These are phyloP conservation scores for Musa acuminata DNA, from an alignment of 176 grass and related monocot species.

Conservation along the genomic window DNA sequence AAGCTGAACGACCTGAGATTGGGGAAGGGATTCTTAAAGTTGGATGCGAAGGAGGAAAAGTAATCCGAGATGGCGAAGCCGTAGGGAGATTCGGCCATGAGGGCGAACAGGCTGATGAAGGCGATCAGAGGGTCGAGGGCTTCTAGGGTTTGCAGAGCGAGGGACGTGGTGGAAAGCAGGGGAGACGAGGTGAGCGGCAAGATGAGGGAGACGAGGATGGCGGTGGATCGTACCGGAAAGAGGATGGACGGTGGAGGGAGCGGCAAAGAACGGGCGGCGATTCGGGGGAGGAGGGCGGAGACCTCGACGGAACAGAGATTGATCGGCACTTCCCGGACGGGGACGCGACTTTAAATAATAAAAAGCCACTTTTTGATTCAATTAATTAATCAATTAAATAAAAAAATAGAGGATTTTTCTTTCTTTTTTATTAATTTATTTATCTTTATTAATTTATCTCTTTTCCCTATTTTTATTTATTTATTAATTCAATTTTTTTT, in stretches of 20 bases:
- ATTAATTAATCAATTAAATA: no score
- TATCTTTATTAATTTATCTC: no score
- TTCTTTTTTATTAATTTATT: no score
- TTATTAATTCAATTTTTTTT: not conserved
- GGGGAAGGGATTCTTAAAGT: conserved; percentile 51
- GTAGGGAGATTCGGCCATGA: not conserved
- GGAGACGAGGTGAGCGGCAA: not conserved
- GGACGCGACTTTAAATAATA: not conserved
- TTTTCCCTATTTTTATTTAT: not conserved
- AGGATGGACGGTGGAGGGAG: not conserved
- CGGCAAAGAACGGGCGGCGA: not conserved
- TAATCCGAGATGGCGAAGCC: not conserved
- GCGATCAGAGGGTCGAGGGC: not conserved
- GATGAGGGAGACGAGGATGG: not conserved
- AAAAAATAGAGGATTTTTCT: no score
- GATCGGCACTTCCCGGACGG: not conserved
- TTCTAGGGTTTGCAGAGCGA: not conserved
- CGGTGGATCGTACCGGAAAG: not conserved
- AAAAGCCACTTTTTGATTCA: not conserved
- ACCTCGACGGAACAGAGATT: not conserved
- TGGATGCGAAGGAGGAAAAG: not conserved
- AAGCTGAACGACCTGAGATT: conserved; percentile 63
- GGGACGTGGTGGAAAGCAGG: not conserved
- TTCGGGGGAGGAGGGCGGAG: not conserved
- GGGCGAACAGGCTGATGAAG: not conserved